Base-by-base conservation (phyloP, 1,284 basidiomycete genomes). In the Ganoderma meredithae region DNA sequence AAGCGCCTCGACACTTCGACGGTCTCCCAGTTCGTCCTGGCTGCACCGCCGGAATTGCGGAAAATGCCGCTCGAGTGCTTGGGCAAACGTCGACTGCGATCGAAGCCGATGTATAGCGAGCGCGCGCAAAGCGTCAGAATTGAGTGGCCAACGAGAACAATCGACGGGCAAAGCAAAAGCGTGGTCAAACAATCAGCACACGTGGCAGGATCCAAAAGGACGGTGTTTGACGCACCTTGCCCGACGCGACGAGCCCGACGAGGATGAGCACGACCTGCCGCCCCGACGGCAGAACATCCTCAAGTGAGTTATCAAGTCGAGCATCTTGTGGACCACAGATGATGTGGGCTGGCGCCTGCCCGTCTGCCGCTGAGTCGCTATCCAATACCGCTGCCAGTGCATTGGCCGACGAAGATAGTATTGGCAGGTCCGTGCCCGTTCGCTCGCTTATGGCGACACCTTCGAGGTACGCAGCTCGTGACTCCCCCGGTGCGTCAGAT, bases 201-300 rank as follows among this genome's bases (percentile, higher is more conserved):
- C n/a, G 55, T 39, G 49, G 41, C 66, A 43, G 31, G 68, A 55
- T 52, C 55, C 10, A 10, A 17, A 58, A 49, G 39, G n/a, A 10
- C 25, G 47, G 25, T 5, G 22, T 68, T 75, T 63, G 76, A 90
- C 91, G 82, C 92, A 91, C 91, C 83, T 92, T 93, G 73, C 91
- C 91, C 40, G 89, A 89, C 12, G 84, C 90, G 69, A 92, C 81
- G 33, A 93, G 81, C 22, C 90, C 92, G 31, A 90, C 90, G 3
- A 93, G 81, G 63, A 93, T 87, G 53, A 93, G 79, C 19, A 92
- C 84, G 22, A 89, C 81, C 72, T 82, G 83, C 39, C 67, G 66
- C 1, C 33, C 70, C 2, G 27, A 1, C 0, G 44, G 64, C 9
- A 58, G 19, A 10, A 39, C 55, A 19, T 58, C 55, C 4, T 39